Percentiles rank a stretch among this genome's conserved stretches.
Conservation (phyloP, 2,329 filamentous ascomycete genomes). For the Hansfordia pulvinata region DNA sequence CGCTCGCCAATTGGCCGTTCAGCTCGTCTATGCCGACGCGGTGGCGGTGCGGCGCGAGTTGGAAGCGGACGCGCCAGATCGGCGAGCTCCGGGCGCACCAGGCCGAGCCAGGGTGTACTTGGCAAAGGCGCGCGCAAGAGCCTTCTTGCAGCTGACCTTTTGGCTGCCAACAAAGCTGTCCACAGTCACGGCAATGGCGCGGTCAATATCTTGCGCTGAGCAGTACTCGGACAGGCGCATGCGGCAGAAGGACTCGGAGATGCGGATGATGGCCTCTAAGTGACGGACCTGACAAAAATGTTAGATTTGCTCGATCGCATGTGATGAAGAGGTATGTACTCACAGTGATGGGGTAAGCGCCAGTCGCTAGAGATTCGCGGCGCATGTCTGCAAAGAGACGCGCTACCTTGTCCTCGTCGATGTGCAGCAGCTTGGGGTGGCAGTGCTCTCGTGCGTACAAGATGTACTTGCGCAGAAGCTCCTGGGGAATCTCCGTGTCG, state of each 20-base stretch:
- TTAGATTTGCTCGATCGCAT: slow-evolving; percentile 6
- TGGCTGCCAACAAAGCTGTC: slow-evolving; percentile 94
- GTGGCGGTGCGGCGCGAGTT: too few relatives aligned
- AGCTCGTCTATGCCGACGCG: too few relatives aligned
- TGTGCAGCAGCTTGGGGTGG: slow-evolving; percentile 86
- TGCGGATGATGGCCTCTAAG: slow-evolving; percentile 93
- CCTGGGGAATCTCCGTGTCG: slow-evolving; percentile 75
- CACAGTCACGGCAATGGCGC: slow-evolving; percentile 91
- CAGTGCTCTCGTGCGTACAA: slow-evolving; percentile 85
- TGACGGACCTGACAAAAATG: slow-evolving; percentile 62
- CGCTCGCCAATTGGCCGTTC: too few relatives aligned
- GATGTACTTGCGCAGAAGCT: slow-evolving; percentile 90
- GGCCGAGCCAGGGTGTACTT: slow-evolving; percentile 65
- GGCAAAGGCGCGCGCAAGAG: slow-evolving; percentile 82
- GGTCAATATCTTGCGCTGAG: slow-evolving; percentile 79
- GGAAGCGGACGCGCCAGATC: too few relatives aligned
- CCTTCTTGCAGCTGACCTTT: slow-evolving; percentile 96
- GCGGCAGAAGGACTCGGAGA: slow-evolving; percentile 86
- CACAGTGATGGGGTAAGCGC: slow-evolving; percentile 96
- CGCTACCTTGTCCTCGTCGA: slow-evolving; percentile 94
- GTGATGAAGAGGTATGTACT: slow-evolving; percentile 20
- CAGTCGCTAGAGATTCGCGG: slow-evolving; percentile 80
- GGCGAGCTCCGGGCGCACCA: too few relatives aligned
- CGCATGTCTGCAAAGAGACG: slow-evolving; percentile 94
- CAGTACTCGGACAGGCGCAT: slow-evolving; percentile 98